Conservation (phyloP, 2,329 filamentous ascomycete species). For the Xylaria polymorpha region DNA sequence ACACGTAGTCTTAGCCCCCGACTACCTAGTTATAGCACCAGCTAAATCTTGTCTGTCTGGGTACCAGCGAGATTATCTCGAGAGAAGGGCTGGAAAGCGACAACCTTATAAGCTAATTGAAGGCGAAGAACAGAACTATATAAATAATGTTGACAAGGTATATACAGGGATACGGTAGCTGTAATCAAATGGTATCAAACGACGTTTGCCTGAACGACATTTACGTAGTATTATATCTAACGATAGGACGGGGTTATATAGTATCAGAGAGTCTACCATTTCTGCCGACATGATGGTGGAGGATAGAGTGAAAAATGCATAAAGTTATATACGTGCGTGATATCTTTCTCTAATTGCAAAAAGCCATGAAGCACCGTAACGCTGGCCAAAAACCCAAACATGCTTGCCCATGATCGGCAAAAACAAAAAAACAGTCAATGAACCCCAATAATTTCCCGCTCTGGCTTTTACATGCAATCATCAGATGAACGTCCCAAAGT, state of each 20-base stretch:
- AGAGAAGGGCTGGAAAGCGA: not conserved
- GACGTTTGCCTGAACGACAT: not conserved
- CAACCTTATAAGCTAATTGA: not conserved
- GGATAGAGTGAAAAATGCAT: constrained; percentile 12
- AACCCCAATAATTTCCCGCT: constrained; percentile 26
- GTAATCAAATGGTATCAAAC: not conserved
- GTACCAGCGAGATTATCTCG: not conserved
- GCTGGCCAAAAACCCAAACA: constrained; percentile 29
- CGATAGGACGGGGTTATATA: not conserved
- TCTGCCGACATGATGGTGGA: not conserved
- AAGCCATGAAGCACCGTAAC: constrained; percentile 24
- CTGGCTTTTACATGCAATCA: constrained; percentile 37
- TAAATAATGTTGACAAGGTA: not conserved
- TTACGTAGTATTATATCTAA: too few relatives aligned
- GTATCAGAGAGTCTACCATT: constrained; percentile 5
- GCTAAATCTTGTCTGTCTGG: not conserved
- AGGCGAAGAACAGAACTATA: not conserved
- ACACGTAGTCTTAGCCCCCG: not conserved
- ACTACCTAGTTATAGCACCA: constrained; percentile 1
- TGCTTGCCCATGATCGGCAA: constrained; percentile 21
- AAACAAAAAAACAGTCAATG: constrained; percentile 25
- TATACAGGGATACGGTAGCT: not conserved
- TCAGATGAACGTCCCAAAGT: constrained; percentile 34
- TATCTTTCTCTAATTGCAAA: constrained; percentile 34
- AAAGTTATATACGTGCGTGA: constrained; percentile 29